Evolutionary conservation across 345 rosid species (phyloP).

Genomic region (Ceriops decandra): DNA sequence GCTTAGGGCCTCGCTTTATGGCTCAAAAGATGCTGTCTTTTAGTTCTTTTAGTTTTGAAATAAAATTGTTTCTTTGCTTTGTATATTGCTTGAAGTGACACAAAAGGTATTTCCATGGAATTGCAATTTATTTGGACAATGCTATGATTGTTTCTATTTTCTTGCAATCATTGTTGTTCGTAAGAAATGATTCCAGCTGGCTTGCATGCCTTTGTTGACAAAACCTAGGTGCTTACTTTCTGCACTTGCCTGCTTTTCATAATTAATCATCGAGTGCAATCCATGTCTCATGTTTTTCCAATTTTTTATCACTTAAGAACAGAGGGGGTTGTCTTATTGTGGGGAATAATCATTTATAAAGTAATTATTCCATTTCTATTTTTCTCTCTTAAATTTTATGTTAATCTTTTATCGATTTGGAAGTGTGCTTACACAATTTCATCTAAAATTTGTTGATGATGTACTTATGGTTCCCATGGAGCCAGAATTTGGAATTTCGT

Average conservation of each 20-base stretch:
- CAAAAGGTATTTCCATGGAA: background rate
- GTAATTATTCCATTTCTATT: background rate
- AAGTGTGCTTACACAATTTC: background rate
- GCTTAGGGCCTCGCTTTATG: conserved; percentile 5
- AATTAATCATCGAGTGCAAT: conserved; percentile 1
- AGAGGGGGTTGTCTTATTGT: background rate
- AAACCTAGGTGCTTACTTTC: conserved; percentile 7
- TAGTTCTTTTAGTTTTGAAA: background rate
- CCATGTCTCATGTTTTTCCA: background rate
- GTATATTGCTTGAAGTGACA: background rate
- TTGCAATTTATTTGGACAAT: background rate
- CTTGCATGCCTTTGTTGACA: conserved; percentile 16
- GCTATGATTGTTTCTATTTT: background rate
- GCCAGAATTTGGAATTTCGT: background rate
- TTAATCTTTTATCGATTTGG: background rate
- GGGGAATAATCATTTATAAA: background rate
- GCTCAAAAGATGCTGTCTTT: background rate
- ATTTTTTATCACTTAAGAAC: background rate
- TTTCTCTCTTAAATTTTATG: background rate
- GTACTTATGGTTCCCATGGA: background rate
- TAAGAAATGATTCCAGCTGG: conserved; percentile 15
- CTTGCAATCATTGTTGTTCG: conserved; percentile 16
- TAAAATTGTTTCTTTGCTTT: background rate
- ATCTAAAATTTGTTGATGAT: background rate
- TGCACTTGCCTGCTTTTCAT: background rate